phyloP scores from a whole-genome alignment of 148 eudicot genomes.

The Chenopodium quinoa region DNA sequence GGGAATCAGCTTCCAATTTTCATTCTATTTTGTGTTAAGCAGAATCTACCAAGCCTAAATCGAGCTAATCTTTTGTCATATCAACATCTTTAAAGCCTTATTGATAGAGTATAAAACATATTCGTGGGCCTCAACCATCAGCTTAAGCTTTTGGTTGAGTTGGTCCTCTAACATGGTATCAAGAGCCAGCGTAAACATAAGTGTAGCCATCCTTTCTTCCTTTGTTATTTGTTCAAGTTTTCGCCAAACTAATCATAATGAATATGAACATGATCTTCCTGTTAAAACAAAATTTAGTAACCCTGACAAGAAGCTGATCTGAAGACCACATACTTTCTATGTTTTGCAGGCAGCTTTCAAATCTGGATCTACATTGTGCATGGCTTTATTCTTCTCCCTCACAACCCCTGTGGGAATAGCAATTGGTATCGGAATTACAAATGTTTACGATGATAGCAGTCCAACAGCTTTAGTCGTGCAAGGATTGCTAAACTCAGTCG shows the following conservation, averaged over 20 bases:
- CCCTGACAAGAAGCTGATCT: not conserved
- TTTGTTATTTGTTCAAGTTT: not conserved
- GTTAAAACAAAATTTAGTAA: not conserved
- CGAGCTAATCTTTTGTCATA: not conserved
- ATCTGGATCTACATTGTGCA: constrained; percentile 25
- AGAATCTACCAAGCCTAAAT: not conserved
- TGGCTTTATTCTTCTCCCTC: constrained; percentile 42
- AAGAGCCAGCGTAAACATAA: not conserved
- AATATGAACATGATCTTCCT: not conserved
- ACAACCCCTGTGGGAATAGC: constrained; percentile 44
- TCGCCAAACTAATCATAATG: too few relatives aligned
- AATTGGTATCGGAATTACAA: constrained; percentile 41
- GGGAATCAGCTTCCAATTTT: not conserved
- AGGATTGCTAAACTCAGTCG: constrained; percentile 38
- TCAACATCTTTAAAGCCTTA: not conserved
- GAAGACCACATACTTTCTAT: not conserved
- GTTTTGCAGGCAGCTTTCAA: constrained; percentile 40
- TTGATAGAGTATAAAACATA: too few relatives aligned
- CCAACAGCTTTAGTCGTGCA: constrained; percentile 40
- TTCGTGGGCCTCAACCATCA: too few relatives aligned
- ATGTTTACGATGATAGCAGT: constrained; percentile 35
- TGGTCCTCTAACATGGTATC: too few relatives aligned
- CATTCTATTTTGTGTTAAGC: not conserved
- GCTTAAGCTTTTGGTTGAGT: too few relatives aligned
- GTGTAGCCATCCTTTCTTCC: not conserved